Evolutionary conservation across 1,284 basidiomycete species (phyloP).

Genomic region (Neonothopanus nambi): DNA sequence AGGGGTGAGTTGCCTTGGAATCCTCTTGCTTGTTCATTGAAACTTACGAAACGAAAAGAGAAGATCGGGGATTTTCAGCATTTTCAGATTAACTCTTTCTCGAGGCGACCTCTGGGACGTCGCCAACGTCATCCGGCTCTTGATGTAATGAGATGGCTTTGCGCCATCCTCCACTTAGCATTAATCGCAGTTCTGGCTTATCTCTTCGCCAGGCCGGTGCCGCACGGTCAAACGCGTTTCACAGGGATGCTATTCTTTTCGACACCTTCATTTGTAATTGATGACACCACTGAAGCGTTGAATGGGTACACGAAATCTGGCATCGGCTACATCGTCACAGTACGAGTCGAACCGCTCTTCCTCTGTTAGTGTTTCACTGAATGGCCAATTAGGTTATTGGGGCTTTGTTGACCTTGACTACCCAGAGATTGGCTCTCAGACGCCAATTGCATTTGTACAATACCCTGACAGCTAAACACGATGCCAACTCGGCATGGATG

Average conservation of each 20-base stretch:
- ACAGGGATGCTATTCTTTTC: not conserved
- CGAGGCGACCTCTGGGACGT: not conserved
- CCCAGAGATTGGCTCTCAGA: conserved; percentile 8
- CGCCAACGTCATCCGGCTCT: not conserved
- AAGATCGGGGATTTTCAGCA: too few relatives aligned
- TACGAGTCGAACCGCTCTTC: not conserved
- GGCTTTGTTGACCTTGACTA: conserved; percentile 6
- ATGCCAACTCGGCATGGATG: conserved; percentile 9
- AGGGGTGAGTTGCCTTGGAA: too few relatives aligned
- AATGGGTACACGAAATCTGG: not conserved
- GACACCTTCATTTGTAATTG: not conserved
- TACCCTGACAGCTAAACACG: conserved; percentile 9
- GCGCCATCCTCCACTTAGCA: conserved; percentile 1
- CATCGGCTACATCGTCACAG: conserved; percentile 5
- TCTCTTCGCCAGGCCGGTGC: not conserved
- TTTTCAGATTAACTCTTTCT: too few relatives aligned
- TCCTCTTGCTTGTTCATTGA: too few relatives aligned
- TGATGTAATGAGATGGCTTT: conserved; percentile 10
- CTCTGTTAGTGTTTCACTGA: not conserved
- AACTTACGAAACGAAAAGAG: too few relatives aligned
- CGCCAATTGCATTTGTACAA: conserved; percentile 6
- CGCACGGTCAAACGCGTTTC: not conserved
- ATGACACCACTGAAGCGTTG: not conserved
- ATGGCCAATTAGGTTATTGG: not conserved
- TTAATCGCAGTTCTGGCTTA: conserved; percentile 2